Evolutionary conservation across 2,329 filamentous ascomycete genomes (phyloP).

Genomic region (Verticillium albo-atrum): DNA sequence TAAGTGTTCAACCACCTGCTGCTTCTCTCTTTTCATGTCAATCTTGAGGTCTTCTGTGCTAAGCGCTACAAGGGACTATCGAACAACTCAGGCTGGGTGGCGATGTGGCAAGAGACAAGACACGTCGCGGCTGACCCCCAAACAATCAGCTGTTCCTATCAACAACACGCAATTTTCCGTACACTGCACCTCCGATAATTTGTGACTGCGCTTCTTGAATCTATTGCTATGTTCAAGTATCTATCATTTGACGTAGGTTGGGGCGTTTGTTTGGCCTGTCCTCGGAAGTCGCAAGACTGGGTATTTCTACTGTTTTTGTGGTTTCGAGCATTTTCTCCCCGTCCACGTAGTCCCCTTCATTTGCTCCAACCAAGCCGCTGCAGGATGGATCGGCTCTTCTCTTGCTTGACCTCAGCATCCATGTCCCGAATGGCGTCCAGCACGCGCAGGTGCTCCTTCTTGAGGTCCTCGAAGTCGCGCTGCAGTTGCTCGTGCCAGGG

Average conservation of each 20-base stretch:
- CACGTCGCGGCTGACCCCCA: too few relatives aligned
- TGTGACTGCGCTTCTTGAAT: neutral
- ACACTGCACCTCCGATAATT: too few relatives aligned
- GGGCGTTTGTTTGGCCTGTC: too few relatives aligned
- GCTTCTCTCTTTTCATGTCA: too few relatives aligned
- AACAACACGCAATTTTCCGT: too few relatives aligned
- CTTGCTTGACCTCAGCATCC: slow-evolving; percentile 10
- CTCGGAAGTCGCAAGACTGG: neutral
- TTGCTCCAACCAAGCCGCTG: slow-evolving; percentile 10
- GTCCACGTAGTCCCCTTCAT: neutral
- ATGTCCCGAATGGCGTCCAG: slow-evolving; percentile 27
- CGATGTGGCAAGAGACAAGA: too few relatives aligned
- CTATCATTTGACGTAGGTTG: neutral
- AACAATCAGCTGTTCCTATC: too few relatives aligned
- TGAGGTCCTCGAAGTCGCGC: slow-evolving; percentile 54
- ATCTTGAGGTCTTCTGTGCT: too few relatives aligned
- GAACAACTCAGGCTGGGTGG: too few relatives aligned
- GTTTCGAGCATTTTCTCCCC: neutral
- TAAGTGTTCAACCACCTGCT: too few relatives aligned
- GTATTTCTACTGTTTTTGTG: neutral
- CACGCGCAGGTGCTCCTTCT: slow-evolving; percentile 49
- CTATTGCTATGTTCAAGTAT: neutral
- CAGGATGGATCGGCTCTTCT: slow-evolving; percentile 8
- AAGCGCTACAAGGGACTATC: too few relatives aligned
- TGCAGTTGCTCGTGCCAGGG: slow-evolving; percentile 67